These are phyloP conservation scores for Fusarium humuli DNA, from an alignment of 2,329 filamentous ascomycete species.

Conservation along the genomic window DNA sequence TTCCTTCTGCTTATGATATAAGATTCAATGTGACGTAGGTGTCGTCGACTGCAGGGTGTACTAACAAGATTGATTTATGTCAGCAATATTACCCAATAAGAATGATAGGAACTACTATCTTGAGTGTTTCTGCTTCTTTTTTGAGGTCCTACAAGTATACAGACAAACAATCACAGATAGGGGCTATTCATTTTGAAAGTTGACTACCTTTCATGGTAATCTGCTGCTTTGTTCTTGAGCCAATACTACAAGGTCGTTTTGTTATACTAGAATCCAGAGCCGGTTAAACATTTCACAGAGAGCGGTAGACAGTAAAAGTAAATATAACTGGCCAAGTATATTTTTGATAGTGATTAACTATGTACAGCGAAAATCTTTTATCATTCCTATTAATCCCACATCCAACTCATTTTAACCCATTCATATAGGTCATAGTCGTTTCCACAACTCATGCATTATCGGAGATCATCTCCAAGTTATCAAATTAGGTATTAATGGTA, in stretches of 20 bases:
- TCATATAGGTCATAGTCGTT: neutral
- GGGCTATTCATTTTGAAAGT: no score
- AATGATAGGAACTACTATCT: neutral
- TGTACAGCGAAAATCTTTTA: conserved; percentile 13
- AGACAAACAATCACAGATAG: no score
- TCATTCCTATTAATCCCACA: neutral
- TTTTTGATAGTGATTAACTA: conserved; percentile 9
- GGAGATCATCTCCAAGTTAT: neutral
- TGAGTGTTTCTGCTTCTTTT: no score
- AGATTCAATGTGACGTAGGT: no score
- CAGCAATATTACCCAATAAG: neutral
- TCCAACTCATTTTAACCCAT: neutral
- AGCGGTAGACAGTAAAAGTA: neutral
- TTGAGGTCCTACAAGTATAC: no score
- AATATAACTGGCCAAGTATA: neutral
- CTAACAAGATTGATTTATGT: neutral
- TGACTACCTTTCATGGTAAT: neutral
- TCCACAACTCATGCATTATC: neutral
- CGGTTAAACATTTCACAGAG: neutral
- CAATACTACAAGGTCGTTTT: neutral
- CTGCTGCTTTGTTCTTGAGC: neutral
- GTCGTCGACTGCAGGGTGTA: conserved; percentile 1
- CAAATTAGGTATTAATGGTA: neutral
- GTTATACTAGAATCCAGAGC: neutral
- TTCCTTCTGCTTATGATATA: no score